phyloP scores from a whole-genome alignment of 2,329 filamentous ascomycete species.

The Aspergillus sp. region DNA sequence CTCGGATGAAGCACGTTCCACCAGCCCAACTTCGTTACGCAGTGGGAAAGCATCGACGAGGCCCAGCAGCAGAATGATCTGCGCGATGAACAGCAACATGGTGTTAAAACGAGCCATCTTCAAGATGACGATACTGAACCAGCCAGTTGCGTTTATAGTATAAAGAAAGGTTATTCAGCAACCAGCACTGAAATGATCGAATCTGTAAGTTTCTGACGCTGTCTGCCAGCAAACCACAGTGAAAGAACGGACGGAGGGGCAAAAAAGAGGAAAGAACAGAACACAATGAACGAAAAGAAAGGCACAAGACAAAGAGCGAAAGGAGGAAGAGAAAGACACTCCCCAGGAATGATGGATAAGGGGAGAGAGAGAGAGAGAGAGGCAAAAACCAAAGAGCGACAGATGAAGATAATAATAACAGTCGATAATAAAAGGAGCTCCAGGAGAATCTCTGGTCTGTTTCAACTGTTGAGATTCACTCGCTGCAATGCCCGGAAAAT shows the following conservation, averaged over 20 bases:
- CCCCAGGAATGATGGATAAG: background rate
- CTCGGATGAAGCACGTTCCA: conserved; percentile 28
- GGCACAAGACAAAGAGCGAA: background rate
- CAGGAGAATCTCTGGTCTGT: too few species aligned
- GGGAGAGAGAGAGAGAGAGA: too few species aligned
- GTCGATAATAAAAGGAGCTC: too few species aligned
- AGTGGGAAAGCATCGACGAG: conserved; percentile 29
- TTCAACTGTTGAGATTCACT: too few species aligned
- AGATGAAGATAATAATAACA: too few species aligned
- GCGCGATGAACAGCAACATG: conserved; percentile 22
- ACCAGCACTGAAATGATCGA: conserved; percentile 16
- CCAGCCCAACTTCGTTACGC: conserved; percentile 1
- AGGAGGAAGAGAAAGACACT: background rate
- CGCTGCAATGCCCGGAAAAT: too few species aligned
- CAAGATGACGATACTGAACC: conserved; percentile 21
- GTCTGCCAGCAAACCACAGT: conserved; percentile 1
- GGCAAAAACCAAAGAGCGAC: background rate
- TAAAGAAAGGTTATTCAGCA: conserved; percentile 17
- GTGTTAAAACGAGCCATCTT: conserved; percentile 21
- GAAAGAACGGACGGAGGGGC: conserved; percentile 2
- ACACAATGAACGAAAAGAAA: conserved; percentile 3
- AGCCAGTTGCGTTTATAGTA: conserved; percentile 6
- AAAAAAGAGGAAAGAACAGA: conserved; percentile 2
- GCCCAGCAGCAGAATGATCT: conserved; percentile 29
- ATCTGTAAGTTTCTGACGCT: conserved; percentile 3